A percentile compares a stretch with the other conserved stretches of the same genome.
phyloP scores from a whole-genome alignment of 352 stramenopile species.

The Phytophthora pseudosyringae region DNA sequence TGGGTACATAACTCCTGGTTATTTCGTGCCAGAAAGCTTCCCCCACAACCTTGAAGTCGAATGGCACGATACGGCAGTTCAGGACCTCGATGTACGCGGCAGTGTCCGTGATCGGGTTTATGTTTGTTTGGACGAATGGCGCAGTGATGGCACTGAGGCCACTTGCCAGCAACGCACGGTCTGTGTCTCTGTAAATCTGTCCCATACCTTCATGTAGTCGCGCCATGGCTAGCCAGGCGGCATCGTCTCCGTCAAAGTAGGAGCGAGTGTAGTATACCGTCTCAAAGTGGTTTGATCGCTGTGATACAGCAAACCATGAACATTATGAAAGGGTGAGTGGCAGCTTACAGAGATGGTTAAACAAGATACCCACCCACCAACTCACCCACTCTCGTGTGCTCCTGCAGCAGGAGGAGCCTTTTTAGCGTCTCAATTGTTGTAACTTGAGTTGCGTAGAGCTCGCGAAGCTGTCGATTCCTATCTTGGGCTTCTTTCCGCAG shows the following conservation, averaged over 20 bases:
- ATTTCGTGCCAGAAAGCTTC: conserved; percentile 13
- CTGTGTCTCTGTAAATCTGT: not conserved
- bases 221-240: not conserved
- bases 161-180: not conserved
- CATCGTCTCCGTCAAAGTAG: conserved; percentile 1
- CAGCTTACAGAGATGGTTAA: no score
- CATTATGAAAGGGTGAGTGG: not conserved
- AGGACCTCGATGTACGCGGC: not conserved
- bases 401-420: not conserved
- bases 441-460: not conserved
- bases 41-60: not conserved
- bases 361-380: no score
- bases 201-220: not conserved
- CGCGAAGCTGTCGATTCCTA: not conserved
- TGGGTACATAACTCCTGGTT: not conserved
- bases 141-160: not conserved
- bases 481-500: not conserved
- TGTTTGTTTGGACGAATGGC: not conserved
- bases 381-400: no score
- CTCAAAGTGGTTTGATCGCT: not conserved
- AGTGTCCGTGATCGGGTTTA: not conserved
- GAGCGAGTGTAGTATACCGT: not conserved
- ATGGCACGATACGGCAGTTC: conserved; percentile 2
- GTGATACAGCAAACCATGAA: not conserved
- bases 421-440: not conserved